Percentiles rank a stretch among this genome's conserved stretches.
These are phyloP conservation scores for Camelina laxa DNA, from an alignment of 345 rosid genomes.

Conservation along the genomic window DNA sequence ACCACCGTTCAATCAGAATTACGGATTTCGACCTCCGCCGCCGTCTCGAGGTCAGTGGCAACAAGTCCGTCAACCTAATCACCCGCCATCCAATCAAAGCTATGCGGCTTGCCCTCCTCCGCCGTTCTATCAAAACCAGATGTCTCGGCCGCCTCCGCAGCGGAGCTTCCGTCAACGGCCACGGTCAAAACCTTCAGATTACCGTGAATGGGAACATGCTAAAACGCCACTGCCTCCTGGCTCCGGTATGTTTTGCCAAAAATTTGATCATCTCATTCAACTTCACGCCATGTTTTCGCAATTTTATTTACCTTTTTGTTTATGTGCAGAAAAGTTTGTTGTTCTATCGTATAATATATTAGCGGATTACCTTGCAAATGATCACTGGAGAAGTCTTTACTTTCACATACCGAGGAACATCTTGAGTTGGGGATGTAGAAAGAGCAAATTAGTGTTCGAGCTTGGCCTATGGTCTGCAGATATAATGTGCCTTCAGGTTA, in stretches of 20 bases:
- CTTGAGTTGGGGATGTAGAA: constrained; percentile 87
- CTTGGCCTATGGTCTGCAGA: constrained; percentile 92
- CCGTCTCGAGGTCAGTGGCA: constrained; percentile 41
- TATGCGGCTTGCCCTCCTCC: constrained; percentile 46
- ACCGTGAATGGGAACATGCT: constrained; percentile 78
- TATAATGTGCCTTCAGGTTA: constrained; percentile 95
- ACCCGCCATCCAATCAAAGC: constrained; percentile 32
- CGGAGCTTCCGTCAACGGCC: constrained; percentile 49
- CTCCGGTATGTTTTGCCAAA: constrained; percentile 52
- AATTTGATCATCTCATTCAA: not conserved
- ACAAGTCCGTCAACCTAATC: constrained; percentile 44
- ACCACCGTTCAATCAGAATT: constrained; percentile 42
- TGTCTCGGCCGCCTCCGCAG: constrained; percentile 51
- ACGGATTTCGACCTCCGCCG: constrained; percentile 23
- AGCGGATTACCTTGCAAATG: constrained; percentile 88
- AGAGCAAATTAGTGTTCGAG: constrained; percentile 73
- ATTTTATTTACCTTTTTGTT: too few relatives aligned
- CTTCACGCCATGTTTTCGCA: not conserved
- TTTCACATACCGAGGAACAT: constrained; percentile 76
- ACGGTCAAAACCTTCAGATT: constrained; percentile 62
- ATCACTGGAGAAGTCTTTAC: constrained; percentile 79
- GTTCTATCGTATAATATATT: constrained; percentile 85
- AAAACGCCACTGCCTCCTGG: constrained; percentile 56
- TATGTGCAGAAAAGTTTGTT: constrained; percentile 65
- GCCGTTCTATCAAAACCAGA: constrained; percentile 51